Base-by-base conservation (phyloP, 768 basidiomycete genomes). In the Naganishia vishniacii region DNA sequence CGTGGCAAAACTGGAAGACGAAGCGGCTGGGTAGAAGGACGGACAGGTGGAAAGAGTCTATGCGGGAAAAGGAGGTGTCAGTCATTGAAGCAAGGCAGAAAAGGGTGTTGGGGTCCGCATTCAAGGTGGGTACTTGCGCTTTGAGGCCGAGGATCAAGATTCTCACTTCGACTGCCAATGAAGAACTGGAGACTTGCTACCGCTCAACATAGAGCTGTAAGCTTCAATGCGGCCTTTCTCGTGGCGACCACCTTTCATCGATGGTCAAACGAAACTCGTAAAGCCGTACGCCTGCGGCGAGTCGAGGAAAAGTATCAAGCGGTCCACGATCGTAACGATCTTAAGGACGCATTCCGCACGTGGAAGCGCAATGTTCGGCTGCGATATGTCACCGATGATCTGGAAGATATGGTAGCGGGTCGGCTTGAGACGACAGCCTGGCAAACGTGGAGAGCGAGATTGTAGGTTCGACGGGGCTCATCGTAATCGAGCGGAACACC, bases 181-280 rank as follows among this genome's bases (percentile, higher is more conserved):
- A 23, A 56, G 53, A 56, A n/a, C 37, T 56, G 53, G 53, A 34
- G 53, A 20, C 40, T 56, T 13, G 53, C 53, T 16, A 56, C 53
- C 2, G 53, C 53, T 20, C 53, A 56, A 37, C 53, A 56, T 26
- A 20, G 53, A 18, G 53, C 53, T 13, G 53, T 56, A 41, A 56
- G 53, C 37, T 56, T 56, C 37, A 56, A 56, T 34, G 53, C 53
- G 15, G 53, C 53, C n/a, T 56, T 56, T 29, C 37, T 56, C 34
- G 23, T 56, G 12, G 53, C 53, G 6, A 56, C 37, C n/a, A 37
- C 53, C 18, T 56, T 56, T 23, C 53, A 56, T 23, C 53, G 37
- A 11, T 56, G 53, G 53, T 32, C 53, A 4, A 18, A 56, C 4
- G n/a, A 37, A 9, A 56, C 53, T 8, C 53, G 40, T 20, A 20